A percentile compares a stretch with the other conserved stretches of the same genome.
Conservation (phyloP, 495 filamentous ascomycete genomes). For the Lasiosphaeria hispida region DNA sequence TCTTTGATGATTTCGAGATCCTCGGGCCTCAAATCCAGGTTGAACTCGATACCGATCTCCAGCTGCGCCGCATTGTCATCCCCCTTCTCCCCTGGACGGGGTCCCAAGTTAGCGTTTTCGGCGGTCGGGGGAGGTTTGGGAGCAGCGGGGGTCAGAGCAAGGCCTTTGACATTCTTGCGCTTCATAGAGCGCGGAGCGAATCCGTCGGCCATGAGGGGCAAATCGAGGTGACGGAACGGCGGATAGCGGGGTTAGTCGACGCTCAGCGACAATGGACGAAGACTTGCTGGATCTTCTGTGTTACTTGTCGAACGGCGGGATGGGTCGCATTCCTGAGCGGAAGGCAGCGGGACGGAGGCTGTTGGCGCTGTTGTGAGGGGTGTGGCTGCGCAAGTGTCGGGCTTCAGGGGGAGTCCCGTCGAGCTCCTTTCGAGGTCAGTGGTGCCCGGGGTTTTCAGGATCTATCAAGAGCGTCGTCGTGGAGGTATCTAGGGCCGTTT, state of each 20-base stretch:
- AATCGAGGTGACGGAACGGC: not conserved
- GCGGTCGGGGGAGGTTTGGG: conserved; percentile 47
- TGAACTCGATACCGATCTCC: conserved; percentile 96
- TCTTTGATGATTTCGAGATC: conserved; percentile 92
- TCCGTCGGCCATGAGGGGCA: conserved; percentile 68
- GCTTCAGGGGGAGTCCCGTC: too few relatives aligned
- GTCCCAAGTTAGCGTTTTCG: conserved; percentile 48
- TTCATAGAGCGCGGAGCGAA: conserved; percentile 91
- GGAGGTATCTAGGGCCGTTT: too few relatives aligned
- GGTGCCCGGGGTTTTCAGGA: too few relatives aligned
- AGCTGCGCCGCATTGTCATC: conserved; percentile 65
- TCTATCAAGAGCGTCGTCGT: too few relatives aligned
- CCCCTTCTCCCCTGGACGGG: conserved; percentile 57
- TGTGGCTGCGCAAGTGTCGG: too few relatives aligned
- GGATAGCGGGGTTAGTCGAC: not conserved
- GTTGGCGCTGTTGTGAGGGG: too few relatives aligned
- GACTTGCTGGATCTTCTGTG: not conserved
- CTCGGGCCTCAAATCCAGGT: conserved; percentile 85
- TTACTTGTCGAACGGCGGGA: not conserved
- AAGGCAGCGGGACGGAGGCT: not conserved
- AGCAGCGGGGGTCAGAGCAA: conserved; percentile 72
- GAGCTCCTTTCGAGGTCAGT: too few relatives aligned
- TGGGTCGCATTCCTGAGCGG: not conserved
- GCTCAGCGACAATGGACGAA: not conserved
- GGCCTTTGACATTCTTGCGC: conserved; percentile 97